Evolutionary conservation across 2,329 filamentous ascomycete genomes (phyloP).

Genomic region (Xylariaceae sp.): DNA sequence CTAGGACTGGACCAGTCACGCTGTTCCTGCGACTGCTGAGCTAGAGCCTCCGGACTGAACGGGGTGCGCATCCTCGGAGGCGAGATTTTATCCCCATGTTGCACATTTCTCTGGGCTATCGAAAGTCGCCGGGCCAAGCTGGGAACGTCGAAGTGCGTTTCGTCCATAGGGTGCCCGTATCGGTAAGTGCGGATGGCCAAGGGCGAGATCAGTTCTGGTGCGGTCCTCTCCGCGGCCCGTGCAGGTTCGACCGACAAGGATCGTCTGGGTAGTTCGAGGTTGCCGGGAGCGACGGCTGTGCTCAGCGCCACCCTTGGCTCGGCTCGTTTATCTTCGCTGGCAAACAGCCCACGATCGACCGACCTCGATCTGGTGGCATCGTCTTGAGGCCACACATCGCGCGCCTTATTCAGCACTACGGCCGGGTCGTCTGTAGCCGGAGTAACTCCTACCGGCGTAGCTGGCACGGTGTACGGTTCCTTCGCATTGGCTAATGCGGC

Average conservation of each 20-base stretch:
- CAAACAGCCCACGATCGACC: constrained; percentile 56
- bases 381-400: constrained; percentile 37
- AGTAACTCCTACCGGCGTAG: constrained; percentile 35
- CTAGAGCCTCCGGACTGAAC: constrained; percentile 37
- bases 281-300: constrained; percentile 57
- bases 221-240: too few species aligned
- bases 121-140: constrained; percentile 42
- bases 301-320: constrained; percentile 60
- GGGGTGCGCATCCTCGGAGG: constrained; percentile 33
- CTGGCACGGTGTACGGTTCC: constrained; percentile 32
- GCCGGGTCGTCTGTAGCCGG: constrained; percentile 35
- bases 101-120: constrained; percentile 42
- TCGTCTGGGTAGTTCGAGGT: constrained; percentile 44
- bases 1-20: constrained; percentile 10
- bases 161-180: constrained; percentile 38
- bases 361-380: constrained; percentile 54
- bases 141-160: constrained; percentile 30
- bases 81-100: constrained; percentile 33
- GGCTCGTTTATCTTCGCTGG: constrained; percentile 57
- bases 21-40: constrained; percentile 33
- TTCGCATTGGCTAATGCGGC: constrained; percentile 36
- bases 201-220: constrained; percentile 37
- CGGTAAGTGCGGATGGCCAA: constrained; percentile 37
- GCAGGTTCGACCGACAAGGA: constrained; percentile 43
- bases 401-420: constrained; percentile 39